Conservation (phyloP, 768 basidiomycete species). For the Podaxis sp. region DNA sequence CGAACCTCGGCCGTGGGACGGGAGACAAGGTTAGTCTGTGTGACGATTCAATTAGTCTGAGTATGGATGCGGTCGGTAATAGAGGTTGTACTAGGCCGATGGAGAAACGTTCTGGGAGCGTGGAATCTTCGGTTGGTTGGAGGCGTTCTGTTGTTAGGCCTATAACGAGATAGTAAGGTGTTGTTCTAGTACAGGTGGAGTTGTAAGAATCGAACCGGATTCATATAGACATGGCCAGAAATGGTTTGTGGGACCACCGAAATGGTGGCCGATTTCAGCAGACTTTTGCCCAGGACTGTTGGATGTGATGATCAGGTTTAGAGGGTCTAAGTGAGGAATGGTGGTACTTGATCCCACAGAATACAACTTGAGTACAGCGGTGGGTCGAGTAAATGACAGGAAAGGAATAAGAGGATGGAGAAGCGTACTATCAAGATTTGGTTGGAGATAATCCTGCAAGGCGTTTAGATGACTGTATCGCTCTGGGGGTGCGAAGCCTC, state of each 20-base stretch:
- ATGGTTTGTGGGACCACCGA: constrained; percentile 76
- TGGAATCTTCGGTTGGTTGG: constrained; percentile 55
- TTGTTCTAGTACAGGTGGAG: no score
- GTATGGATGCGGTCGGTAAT: not conserved
- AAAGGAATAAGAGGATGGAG: not conserved
- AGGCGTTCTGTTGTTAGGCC: constrained; percentile 58
- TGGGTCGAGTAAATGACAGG: not conserved
- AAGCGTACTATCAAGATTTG: constrained; percentile 51
- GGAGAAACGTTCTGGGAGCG: constrained; percentile 54
- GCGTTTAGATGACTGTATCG: constrained; percentile 48
- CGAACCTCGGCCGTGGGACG: constrained; percentile 64
- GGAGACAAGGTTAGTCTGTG: constrained; percentile 73
- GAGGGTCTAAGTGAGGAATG: not conserved
- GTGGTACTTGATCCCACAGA: constrained; percentile 82
- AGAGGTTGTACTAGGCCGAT: constrained; percentile 59
- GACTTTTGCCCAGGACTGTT: constrained; percentile 67
- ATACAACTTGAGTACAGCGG: constrained; percentile 49
- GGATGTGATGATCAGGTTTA: not conserved
- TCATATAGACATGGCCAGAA: constrained; percentile 75
- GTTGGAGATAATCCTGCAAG: constrained; percentile 50
- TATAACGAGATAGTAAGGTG: constrained; percentile 20
- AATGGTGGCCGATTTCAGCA: constrained; percentile 73
- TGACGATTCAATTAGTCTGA: not conserved
- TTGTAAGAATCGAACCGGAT: constrained; percentile 44
- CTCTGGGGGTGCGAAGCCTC: constrained; percentile 50